Percentiles rank a stretch among this genome's conserved stretches.
phyloP scores from a whole-genome alignment of 2,329 filamentous ascomycete species.

The Exserohilum rostratum region DNA sequence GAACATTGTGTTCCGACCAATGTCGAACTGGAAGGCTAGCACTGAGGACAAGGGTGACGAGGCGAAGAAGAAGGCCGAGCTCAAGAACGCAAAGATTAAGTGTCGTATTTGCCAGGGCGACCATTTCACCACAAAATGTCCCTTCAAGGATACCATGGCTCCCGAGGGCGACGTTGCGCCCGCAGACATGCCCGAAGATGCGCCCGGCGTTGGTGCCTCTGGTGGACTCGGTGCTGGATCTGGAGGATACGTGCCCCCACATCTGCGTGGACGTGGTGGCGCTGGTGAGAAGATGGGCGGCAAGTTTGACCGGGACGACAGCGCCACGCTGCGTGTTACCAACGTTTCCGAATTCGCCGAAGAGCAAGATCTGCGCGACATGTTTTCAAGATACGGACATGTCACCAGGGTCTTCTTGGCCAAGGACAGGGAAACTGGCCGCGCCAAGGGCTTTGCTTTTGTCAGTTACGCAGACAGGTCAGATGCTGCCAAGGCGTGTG shows the following conservation, averaged over 20 bases:
- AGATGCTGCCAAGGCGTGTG: conserved; percentile 90
- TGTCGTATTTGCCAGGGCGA: conserved; percentile 98
- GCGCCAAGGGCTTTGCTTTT: conserved; percentile 98
- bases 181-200: conserved; percentile 56
- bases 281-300: conserved; percentile 84
- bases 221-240: conserved; percentile 69
- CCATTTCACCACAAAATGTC: conserved; percentile 98
- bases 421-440: conserved; percentile 93
- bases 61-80: conserved; percentile 69
- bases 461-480: conserved; percentile 92
- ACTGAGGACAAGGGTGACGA: conserved; percentile 77
- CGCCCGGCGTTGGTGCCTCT: conserved; percentile 44
- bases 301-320: conserved; percentile 95
- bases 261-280: conserved; percentile 79
- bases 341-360: conserved; percentile 99
- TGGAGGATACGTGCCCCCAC: conserved; percentile 92
- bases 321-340: conserved; percentile 94
- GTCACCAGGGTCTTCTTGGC: conserved; percentile 97
- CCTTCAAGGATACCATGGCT: conserved; percentile 99
- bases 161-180: conserved; percentile 65
- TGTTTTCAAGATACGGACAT: conserved; percentile 97
- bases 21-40: conserved; percentile 90
- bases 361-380: conserved; percentile 91
- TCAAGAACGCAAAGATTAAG: conserved; percentile 99
- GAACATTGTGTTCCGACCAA: conserved; percentile 96